Base-by-base conservation (phyloP, 106 monocot genomes). In the Xerophyta viscosa region DNA sequence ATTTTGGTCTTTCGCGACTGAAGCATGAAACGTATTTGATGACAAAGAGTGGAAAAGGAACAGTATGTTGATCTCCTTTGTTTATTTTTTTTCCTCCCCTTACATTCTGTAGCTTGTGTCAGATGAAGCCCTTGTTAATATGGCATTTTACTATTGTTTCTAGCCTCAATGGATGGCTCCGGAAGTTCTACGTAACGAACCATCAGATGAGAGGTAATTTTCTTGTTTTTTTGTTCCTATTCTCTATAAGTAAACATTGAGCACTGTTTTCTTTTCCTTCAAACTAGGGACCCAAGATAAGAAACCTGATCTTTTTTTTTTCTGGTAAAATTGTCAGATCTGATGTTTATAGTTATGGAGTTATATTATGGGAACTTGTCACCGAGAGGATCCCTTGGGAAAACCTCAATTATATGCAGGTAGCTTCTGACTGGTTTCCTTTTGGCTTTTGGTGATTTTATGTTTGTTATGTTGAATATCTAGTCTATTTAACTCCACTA, bases 141-240 rank as follows among this genome's bases (percentile, higher is more conserved):
- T n/a, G 19, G 20, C 2, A 19, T 20, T 46, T 13, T 46, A 19
- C 7, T 54, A 31, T 31, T 53, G 1, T 20, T 24, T 59, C 20
- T 56, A 99, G 98, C 98, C 98, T 25, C 90, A 99, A 70, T 99
- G 98, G 98, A 90, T 99, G 98, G 98, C 98, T 36, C 98, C 98
- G 18, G 98, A 99, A 86, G 82, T 80, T 66, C 86, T 99, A 64
- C 98, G 90, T 27, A 86, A 77, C 62, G 98, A 99, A 48, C 86
- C 79, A 60, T 72, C 90, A 23, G 79, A 90, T 65, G 98, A 99
- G 58, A 99, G 90, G 98, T 90, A 82, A 13, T 79, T 66, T 66
- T 11, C 47, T 24, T 12, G 15, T 15, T 12, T 8, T 39, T 39
- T n/a, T n/a, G n/a, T n/a, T 39, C 6, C 39, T 39, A 3, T 3